Evolutionary conservation across 768 basidiomycete genomes (phyloP), one percentile per base, ranked within the genome.

Genomic region (Pleurotus sapidus): DNA sequence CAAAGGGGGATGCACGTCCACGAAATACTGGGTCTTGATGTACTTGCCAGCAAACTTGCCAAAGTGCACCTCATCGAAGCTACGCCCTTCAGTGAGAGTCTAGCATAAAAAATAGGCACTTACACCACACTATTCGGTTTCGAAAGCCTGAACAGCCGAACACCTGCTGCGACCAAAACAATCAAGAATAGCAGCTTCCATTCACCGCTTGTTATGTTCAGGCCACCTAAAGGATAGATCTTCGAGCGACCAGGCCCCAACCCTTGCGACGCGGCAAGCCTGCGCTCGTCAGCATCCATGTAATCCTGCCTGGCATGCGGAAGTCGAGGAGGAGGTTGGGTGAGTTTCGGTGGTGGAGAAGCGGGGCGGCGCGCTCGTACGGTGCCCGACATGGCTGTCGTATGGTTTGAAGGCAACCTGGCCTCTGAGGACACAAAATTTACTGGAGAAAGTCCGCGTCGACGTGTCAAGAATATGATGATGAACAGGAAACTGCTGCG

Each of bases 51-150:
- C 94, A 67, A 98, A 98, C 71, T 97, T 97, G 59, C 96, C 96
- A 70, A 98, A 98, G 70, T 98, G 96, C 0, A 98, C 96, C 71
- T 98, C 96, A 68, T 98, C 96, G 70, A 98, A 98, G 43, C 95
- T 97, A 12, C 17, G 24, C 12, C 58, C 54, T 9, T 56, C 18
- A 48, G 51, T 46, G 18, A 4, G 59, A 12, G 25, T 38, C 42
- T n/a, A 65, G 57, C 39, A 39, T 30, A 24, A n/a, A 4, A 25
- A 20, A 46, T 24, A 14, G 37, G 9, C 3, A 82, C 92, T 76
- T 63, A 95, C 93, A 99, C 96, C 42, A 99, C 93, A 65, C 93
- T 95, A 57, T 85, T 80, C 0, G 96, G 96, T 66, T 86, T 84
- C 43, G 89, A 91, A 45, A 99, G 74, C 53, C 88, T 83, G 73